phyloP scores from a whole-genome alignment of 2,329 filamentous ascomycete species.

The Colletotrichum viniferum region DNA sequence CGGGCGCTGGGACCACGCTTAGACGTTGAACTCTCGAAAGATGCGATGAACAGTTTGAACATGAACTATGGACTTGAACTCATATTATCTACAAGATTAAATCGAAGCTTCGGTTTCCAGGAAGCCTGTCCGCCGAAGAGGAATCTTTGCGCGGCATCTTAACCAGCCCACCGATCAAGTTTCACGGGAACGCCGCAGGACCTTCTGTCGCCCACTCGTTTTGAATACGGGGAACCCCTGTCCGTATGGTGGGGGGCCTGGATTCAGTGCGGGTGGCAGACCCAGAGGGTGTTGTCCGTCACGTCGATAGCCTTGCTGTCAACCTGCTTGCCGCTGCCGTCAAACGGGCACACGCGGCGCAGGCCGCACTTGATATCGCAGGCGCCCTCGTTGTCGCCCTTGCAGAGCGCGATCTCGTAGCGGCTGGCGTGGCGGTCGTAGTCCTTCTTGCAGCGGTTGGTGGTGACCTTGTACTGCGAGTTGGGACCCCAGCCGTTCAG shows the following conservation, averaged over 20 bases:
- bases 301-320: conserved; percentile 8
- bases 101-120: neutral
- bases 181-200: neutral
- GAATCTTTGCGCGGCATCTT: neutral
- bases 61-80: neutral
- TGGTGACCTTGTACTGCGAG: neutral
- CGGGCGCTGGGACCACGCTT: neutral
- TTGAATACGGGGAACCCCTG: neutral
- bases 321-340: neutral
- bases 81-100: neutral
- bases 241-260: neutral
- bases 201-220: neutral
- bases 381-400: neutral
- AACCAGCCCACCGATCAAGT: neutral
- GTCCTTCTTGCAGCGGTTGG: neutral
- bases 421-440: conserved; percentile 4
- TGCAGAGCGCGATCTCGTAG: conserved; percentile 8
- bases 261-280: neutral
- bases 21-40: neutral
- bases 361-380: conserved; percentile 6
- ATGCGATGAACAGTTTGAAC: neutral
- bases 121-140: neutral
- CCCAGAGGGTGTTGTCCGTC: neutral
- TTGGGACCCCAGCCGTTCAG: neutral
- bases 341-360: neutral